Conservation (phyloP, 768 basidiomycete species). For the Leccinum longicurvipes region DNA sequence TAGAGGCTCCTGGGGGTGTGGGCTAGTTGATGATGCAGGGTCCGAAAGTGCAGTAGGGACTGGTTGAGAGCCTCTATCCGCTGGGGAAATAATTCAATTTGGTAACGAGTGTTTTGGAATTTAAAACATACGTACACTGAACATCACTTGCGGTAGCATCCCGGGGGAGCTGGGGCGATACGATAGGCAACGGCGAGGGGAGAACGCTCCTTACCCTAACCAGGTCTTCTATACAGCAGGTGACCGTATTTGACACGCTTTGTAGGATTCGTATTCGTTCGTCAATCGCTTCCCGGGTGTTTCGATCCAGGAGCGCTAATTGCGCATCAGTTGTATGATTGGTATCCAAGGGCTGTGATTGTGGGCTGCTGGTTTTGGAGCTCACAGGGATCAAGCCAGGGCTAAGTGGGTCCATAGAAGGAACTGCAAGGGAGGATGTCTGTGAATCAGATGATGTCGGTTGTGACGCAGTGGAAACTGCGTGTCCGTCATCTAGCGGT, state of each 20-base stretch:
- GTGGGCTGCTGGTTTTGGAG: not conserved
- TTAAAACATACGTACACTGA: conserved; percentile 13
- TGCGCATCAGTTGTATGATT: conserved; percentile 46
- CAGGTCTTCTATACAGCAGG: conserved; percentile 75
- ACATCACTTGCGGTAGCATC: conserved; percentile 7
- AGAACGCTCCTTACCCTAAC: conserved; percentile 71
- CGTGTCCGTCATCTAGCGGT: conserved; percentile 18
- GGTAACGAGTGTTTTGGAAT: not conserved
- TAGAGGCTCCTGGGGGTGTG: not conserved
- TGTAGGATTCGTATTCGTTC: conserved; percentile 78
- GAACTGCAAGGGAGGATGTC: conserved; percentile 4
- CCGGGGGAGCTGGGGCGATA: conserved; percentile 7
- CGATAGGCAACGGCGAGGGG: conserved; percentile 36
- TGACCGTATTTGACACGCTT: conserved; percentile 70
- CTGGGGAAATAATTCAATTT: not conserved
- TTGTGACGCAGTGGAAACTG: not conserved
- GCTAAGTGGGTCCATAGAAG: not conserved
- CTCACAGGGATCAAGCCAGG: not conserved
- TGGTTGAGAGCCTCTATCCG: not conserved
- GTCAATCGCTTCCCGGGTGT: conserved; percentile 80
- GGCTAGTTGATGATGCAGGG: not conserved
- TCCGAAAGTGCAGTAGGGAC: not conserved
- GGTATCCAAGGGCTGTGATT: conserved; percentile 36
- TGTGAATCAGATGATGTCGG: conserved; percentile 4
- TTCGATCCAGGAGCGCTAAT: conserved; percentile 56